Evolutionary conservation across 2,329 filamentous ascomycete genomes (phyloP).

Genomic region (Pyrenochaeta sp.): DNA sequence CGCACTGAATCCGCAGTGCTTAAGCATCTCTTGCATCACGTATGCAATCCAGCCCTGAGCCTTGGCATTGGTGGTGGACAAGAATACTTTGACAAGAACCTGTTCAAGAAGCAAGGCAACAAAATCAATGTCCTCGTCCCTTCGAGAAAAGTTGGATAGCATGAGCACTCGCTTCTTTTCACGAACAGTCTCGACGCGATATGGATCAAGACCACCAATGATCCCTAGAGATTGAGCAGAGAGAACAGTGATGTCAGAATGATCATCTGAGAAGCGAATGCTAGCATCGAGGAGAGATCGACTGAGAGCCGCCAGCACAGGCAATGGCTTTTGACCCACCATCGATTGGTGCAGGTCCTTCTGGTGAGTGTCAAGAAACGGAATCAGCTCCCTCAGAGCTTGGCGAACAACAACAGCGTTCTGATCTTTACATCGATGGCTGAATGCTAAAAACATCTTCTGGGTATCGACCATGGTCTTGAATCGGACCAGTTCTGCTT

Average conservation of each 20-base stretch:
- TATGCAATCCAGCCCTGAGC: constrained; percentile 92
- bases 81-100: constrained; percentile 87
- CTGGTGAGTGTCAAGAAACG: constrained; percentile 76
- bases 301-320: constrained; percentile 73
- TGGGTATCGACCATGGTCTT: constrained; percentile 71
- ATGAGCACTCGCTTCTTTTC: constrained; percentile 86
- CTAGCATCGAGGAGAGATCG: constrained; percentile 85
- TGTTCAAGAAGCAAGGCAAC: constrained; percentile 84
- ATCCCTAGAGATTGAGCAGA: constrained; percentile 85
- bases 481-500: constrained; percentile 69
- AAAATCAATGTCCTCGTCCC: constrained; percentile 84
- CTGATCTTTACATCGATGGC: constrained; percentile 78
- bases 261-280: constrained; percentile 76
- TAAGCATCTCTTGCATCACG: constrained; percentile 90
- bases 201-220: constrained; percentile 90
- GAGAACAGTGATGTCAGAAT: constrained; percentile 72
- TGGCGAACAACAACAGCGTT: constrained; percentile 85
- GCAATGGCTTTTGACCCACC: constrained; percentile 82
- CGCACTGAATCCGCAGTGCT: constrained; percentile 74
- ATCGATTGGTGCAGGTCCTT: constrained; percentile 79
- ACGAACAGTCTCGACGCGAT: constrained; percentile 80
- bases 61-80: constrained; percentile 86
- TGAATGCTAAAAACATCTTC: constrained; percentile 74
- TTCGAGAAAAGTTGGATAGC: constrained; percentile 81
- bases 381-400: constrained; percentile 77